Percentiles rank a stretch among this genome's conserved stretches.
Evolutionary conservation across 2,329 filamentous ascomycete species (phyloP).

Genomic region (Pseudogymnoascus sp.): DNA sequence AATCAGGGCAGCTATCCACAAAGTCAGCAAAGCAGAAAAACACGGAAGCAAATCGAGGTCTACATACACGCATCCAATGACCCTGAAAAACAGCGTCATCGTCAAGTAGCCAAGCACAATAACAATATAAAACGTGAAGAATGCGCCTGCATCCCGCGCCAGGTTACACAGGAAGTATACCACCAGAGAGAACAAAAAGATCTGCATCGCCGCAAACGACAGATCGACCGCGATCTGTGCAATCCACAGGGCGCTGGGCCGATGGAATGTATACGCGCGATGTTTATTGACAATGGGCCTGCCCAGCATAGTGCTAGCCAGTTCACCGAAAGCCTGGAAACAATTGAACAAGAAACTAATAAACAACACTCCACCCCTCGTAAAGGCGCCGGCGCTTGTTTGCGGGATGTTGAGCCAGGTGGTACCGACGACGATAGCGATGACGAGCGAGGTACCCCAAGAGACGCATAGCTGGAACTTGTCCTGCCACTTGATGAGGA

Average conservation of each 20-base stretch:
- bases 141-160: conserved; percentile 40
- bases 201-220: conserved; percentile 49
- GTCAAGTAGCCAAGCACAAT: conserved; percentile 44
- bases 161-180: conserved; percentile 59
- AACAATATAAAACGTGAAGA: conserved; percentile 55
- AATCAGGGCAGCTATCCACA: conserved; percentile 43
- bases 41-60: neutral
- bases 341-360: conserved; percentile 55
- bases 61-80: neutral
- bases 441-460: conserved; percentile 46
- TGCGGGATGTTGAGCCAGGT: conserved; percentile 57
- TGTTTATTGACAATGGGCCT: conserved; percentile 53
- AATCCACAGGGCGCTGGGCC: conserved; percentile 51
- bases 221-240: conserved; percentile 48
- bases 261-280: conserved; percentile 48
- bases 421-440: conserved; percentile 56
- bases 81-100: conserved; percentile 51
- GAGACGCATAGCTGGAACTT: conserved; percentile 56
- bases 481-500: conserved; percentile 58
- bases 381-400: conserved; percentile 52
- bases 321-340: conserved; percentile 57
- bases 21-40: neutral
- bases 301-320: conserved; percentile 53
- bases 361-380: conserved; percentile 57
- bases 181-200: conserved; percentile 48